Evolutionary conservation across 2,329 filamentous ascomycete genomes (phyloP).

Genomic region (Trichoderma afroharzianum): DNA sequence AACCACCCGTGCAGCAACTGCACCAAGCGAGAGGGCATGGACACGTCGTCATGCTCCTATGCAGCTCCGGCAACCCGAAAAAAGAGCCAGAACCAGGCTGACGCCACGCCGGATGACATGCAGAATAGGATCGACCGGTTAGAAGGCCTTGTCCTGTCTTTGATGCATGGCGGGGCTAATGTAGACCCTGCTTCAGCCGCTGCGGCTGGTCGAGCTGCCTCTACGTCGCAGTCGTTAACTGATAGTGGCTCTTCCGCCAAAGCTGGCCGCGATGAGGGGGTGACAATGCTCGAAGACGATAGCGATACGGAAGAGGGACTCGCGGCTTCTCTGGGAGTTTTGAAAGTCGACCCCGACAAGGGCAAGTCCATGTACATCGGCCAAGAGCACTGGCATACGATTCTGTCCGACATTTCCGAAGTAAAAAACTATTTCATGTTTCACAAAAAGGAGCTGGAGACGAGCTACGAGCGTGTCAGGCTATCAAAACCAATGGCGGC

Average conservation of each 20-base stretch:
- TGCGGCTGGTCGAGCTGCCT: constrained; percentile 30
- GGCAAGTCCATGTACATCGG: constrained; percentile 78
- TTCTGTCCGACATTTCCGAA: constrained; percentile 80
- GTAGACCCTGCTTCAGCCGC: constrained; percentile 41
- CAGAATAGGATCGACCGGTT: constrained; percentile 95
- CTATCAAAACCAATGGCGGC: constrained; percentile 60
- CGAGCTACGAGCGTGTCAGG: constrained; percentile 72
- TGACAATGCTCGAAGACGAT: constrained; percentile 51
- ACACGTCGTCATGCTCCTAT: constrained; percentile 80
- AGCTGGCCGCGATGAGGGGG: constrained; percentile 56
- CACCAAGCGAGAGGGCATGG: constrained; percentile 80
- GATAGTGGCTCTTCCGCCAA: constrained; percentile 45
- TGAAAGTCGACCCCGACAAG: constrained; percentile 76
- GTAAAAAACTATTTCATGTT: constrained; percentile 85
- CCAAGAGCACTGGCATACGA: constrained; percentile 77
- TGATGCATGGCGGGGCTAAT: constrained; percentile 81
- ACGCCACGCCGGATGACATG: constrained; percentile 83
- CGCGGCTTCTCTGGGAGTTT: constrained; percentile 71
- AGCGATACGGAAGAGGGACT: constrained; percentile 67
- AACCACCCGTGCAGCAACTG: constrained; percentile 91
- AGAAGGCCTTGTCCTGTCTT: constrained; percentile 83
- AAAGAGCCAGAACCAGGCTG: constrained; percentile 63
- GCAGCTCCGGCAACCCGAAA: constrained; percentile 67
- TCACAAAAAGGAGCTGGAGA: constrained; percentile 86
- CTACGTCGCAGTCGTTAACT: constrained; percentile 36